phyloP scores from a whole-genome alignment of 2,329 filamentous ascomycete genomes.

The Diatrype stigma region DNA sequence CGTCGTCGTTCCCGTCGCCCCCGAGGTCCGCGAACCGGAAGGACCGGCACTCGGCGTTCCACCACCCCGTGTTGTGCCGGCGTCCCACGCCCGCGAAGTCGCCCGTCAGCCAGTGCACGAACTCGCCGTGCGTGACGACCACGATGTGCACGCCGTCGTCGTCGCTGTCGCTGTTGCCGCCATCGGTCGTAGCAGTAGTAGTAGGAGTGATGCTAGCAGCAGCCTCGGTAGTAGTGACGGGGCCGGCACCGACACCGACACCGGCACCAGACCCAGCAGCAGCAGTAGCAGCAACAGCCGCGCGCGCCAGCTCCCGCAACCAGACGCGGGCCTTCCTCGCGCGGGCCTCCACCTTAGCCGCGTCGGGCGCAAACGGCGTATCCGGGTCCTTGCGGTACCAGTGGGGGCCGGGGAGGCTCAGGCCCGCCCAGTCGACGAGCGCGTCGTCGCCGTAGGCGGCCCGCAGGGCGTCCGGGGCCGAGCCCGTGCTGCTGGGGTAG shows the following conservation, averaged over 20 bases:
- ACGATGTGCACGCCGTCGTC: conserved; percentile 58
- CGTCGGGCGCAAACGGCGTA: conserved; percentile 39
- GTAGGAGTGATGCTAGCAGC: too few relatives aligned
- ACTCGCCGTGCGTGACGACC: conserved; percentile 75
- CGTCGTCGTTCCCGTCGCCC: conserved; percentile 38
- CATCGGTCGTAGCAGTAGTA: too few relatives aligned
- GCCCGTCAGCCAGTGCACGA: conserved; percentile 77
- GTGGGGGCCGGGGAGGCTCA: conserved; percentile 51
- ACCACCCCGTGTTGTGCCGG: conserved; percentile 55
- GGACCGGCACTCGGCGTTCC: conserved; percentile 65
- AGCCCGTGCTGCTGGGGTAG: conserved; percentile 71
- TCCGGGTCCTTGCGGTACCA: conserved; percentile 64
- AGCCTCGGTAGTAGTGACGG: too few relatives aligned
- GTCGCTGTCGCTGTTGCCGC: too few relatives aligned
- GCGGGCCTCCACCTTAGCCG: conserved; percentile 52
- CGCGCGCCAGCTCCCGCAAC: conserved; percentile 42
- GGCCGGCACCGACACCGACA: too few relatives aligned
- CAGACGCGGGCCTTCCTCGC: conserved; percentile 55
- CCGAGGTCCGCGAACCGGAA: conserved; percentile 63
- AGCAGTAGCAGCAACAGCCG: conserved; percentile 16
- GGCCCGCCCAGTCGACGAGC: conserved; percentile 55
- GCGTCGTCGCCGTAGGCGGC: conserved; percentile 51
- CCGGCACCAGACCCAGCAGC: too few relatives aligned
- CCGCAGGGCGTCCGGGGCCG: conserved; percentile 45
- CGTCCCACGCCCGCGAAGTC: conserved; percentile 64